phyloP scores from a whole-genome alignment of 495 filamentous ascomycete species.

The Tuber microsphaerosporum region DNA sequence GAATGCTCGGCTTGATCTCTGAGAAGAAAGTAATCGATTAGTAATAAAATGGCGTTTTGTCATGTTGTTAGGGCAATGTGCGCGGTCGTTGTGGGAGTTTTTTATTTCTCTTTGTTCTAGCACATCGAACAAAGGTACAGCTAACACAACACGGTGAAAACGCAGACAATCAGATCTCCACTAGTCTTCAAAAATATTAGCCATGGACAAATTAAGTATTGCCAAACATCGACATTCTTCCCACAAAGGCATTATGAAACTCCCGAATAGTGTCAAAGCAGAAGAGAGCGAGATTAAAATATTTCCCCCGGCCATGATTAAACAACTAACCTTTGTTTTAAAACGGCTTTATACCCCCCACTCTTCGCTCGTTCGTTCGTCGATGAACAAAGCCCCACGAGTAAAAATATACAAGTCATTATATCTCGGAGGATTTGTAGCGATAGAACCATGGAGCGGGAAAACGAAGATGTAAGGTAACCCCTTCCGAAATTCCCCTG shows the following conservation, averaged over 20 bases:
- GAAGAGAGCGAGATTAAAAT: neutral
- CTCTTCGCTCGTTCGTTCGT: neutral
- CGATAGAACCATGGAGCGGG: neutral
- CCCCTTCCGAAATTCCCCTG: neutral
- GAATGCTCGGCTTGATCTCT: constrained; percentile 21
- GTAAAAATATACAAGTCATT: neutral
- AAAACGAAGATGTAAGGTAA: neutral
- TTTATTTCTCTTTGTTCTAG: constrained; percentile 21
- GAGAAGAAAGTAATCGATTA: constrained; percentile 13
- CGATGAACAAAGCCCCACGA: neutral
- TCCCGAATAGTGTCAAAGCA: neutral
- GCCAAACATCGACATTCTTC: neutral
- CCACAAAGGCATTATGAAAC: constrained; percentile 21
- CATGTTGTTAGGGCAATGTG: constrained; percentile 8
- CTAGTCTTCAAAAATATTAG: neutral
- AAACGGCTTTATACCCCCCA: neutral
- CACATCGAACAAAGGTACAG: constrained; percentile 21
- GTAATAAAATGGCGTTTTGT: neutral
- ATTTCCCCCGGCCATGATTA: neutral
- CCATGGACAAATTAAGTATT: neutral
- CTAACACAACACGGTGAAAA: neutral
- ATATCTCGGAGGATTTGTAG: neutral
- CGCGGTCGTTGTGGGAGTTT: neutral
- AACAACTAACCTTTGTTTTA: neutral
- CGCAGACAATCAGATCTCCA: constrained; percentile 2